phyloP scores from a whole-genome alignment of 495 filamentous ascomycete species.

The Penicillium pancosmium region DNA sequence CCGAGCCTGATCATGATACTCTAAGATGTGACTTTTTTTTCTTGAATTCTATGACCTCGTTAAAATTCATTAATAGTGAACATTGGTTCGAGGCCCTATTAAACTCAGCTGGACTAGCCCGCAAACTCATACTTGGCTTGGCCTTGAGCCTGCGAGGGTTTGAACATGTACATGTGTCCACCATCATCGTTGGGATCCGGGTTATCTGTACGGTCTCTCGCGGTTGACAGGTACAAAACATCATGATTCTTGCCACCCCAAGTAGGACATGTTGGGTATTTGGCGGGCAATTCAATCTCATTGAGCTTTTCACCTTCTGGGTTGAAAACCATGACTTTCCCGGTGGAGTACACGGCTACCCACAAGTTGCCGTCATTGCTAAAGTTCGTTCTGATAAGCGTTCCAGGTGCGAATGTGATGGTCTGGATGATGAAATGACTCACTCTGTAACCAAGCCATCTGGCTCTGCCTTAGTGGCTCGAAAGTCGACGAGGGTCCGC shows the following conservation, averaged over 20 bases:
- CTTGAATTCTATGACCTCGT: background rate
- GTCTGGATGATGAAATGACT: background rate
- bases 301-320: slow-evolving; percentile 18
- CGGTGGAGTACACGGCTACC: slow-evolving; percentile 22
- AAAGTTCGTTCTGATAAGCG: slow-evolving; percentile 1
- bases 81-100: background rate
- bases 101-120: slow-evolving; percentile 2
- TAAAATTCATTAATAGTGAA: background rate
- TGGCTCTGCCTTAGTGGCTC: slow-evolving; percentile 22
- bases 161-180: slow-evolving; percentile 25
- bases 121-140: slow-evolving; percentile 24
- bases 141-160: slow-evolving; percentile 8
- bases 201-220: slow-evolving; percentile 12
- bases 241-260: slow-evolving; percentile 18
- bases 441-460: slow-evolving; percentile 35
- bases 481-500: slow-evolving; percentile 25
- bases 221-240: slow-evolving; percentile 17
- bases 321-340: slow-evolving; percentile 21
- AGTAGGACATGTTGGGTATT: slow-evolving; percentile 20
- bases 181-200: slow-evolving; percentile 22
- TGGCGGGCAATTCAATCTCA: slow-evolving; percentile 21
- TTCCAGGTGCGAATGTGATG: background rate
- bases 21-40: too few species aligned
- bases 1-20: too few species aligned
- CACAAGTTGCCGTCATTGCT: slow-evolving; percentile 23